Evolutionary conservation across 1,284 basidiomycete species (phyloP).

Genomic region (Lentinula novae-zelandiae): DNA sequence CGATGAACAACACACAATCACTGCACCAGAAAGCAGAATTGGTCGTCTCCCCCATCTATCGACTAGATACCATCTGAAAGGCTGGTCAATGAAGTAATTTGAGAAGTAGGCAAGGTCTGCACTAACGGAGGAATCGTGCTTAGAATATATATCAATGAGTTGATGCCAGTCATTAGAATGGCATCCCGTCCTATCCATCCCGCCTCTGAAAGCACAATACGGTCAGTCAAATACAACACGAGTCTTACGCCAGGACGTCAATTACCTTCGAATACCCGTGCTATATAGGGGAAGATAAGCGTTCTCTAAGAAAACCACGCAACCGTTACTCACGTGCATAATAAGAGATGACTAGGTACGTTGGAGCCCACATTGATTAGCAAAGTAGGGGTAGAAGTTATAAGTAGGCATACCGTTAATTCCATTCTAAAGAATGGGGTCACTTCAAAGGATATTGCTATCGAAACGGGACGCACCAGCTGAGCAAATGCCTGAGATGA

Average conservation of each 20-base stretch:
- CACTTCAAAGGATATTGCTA: conserved; percentile 9
- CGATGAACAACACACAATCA: conserved; percentile 52
- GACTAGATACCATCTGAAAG: conserved; percentile 86
- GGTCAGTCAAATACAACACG: not conserved
- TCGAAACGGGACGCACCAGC: conserved; percentile 49
- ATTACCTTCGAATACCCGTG: conserved; percentile 80
- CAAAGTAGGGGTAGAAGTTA: not conserved
- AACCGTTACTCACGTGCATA: conserved; percentile 72
- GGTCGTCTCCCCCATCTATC: conserved; percentile 89
- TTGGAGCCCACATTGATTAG: not conserved
- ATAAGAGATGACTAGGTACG: conserved; percentile 79
- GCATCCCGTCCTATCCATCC: conserved; percentile 98
- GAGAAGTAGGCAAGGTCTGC: conserved; percentile 9
- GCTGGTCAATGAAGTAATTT: conserved; percentile 6
- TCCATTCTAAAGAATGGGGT: conserved; percentile 58
- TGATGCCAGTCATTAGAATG: conserved; percentile 96
- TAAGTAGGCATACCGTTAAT: conserved; percentile 66
- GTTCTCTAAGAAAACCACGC: conserved; percentile 10
- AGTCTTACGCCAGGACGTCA: not conserved
- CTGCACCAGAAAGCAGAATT: conserved; percentile 91
- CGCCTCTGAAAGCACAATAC: conserved; percentile 56
- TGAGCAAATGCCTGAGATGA: conserved; percentile 96
- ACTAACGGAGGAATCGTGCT: conserved; percentile 81
- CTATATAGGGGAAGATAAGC: conserved; percentile 30
- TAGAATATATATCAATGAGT: conserved; percentile 82